Base-by-base conservation (phyloP, 2,329 filamentous ascomycete species). In the Aureobasidium melanogenum region DNA sequence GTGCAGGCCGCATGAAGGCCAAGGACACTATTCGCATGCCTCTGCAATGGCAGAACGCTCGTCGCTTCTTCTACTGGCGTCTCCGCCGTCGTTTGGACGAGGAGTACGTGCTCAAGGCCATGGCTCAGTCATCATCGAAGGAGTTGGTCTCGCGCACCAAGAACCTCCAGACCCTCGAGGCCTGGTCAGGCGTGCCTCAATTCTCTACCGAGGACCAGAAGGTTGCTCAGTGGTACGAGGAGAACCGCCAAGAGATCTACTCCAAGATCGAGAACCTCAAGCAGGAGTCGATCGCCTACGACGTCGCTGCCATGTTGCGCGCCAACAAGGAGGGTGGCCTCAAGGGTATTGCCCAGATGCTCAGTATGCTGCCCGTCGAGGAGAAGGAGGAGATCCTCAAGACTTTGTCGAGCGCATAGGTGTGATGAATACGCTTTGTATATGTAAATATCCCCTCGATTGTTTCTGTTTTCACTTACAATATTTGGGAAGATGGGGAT, bases 51-150 rank as follows among this genome's bases (percentile, higher is more conserved):
- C 82, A 84, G 73, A 88, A 96, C 69, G 87, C 93, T 10, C 88
- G 94, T 66, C 88, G 93, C 72, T 97, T 94, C 89, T 97, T 99
- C 83, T 99, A 97, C 88, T 99, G 95, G 94, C 93, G 94, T 77
- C 87, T 97, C 65, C 92, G 95, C 76, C 89, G 94, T 73, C 86
- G 94, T 78, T 83, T 99, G 73, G 97, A 95, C 77, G 94, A 99
- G 79, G 94, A 99, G 79, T 90, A 95, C 76, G 91, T 99, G 69
- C 83, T 99, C 74, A 94, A 92, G 79, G 91, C 91, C 77, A 90
- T 99, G 84, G 80, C 76, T 1, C 67, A 72, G 41, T 62, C 59
- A 10, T 56, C 63, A 14, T 74, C 79, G 38, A 74, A 75, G 71
- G 67, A 73, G 71, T 66, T 80, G 63, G 63, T 77, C 64, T 66